Percentiles rank a stretch among this genome's conserved stretches.
Conservation (phyloP, 2,329 filamentous ascomycete genomes). For the Metarhizium album region DNA sequence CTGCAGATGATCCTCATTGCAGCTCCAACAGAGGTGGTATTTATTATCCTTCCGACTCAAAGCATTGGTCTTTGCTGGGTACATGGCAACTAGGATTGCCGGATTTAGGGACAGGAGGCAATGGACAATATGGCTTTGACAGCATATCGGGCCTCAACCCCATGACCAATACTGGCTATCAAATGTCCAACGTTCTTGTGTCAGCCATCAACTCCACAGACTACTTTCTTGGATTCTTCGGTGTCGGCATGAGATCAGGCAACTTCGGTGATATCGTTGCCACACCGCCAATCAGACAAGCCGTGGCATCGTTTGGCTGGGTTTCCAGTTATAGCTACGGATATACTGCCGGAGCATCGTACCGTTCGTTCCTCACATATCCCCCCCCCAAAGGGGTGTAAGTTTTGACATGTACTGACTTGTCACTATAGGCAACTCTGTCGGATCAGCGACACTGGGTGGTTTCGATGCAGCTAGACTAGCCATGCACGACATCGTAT, state of each 20-base stretch:
- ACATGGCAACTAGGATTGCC: conserved; percentile 49
- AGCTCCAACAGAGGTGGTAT: conserved; percentile 44
- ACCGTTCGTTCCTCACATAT: conserved; percentile 38
- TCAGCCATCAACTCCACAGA: conserved; percentile 44
- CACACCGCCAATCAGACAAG: conserved; percentile 41
- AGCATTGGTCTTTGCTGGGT: conserved; percentile 48
- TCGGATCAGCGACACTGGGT: conserved; percentile 54
- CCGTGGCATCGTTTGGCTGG: conserved; percentile 45
- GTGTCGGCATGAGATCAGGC: conserved; percentile 43
- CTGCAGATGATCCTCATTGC: conserved; percentile 39
- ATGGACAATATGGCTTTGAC: conserved; percentile 54
- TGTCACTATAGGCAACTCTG: conserved; percentile 23
- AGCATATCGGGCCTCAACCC: conserved; percentile 30
- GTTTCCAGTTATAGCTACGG: conserved; percentile 67
- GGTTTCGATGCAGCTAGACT: conserved; percentile 58
- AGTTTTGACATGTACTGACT: not conserved
- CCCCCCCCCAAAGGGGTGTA: not conserved
- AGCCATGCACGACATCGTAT: conserved; percentile 47
- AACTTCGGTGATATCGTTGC: conserved; percentile 39
- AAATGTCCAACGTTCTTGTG: conserved; percentile 35
- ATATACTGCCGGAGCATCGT: conserved; percentile 66
- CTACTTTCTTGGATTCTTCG: conserved; percentile 44
- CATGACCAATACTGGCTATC: conserved; percentile 24
- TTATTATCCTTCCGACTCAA: conserved; percentile 43
- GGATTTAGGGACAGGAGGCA: conserved; percentile 46